phyloP scores from a whole-genome alignment of 768 basidiomycete genomes.

The Kwoniella bestiolae region DNA sequence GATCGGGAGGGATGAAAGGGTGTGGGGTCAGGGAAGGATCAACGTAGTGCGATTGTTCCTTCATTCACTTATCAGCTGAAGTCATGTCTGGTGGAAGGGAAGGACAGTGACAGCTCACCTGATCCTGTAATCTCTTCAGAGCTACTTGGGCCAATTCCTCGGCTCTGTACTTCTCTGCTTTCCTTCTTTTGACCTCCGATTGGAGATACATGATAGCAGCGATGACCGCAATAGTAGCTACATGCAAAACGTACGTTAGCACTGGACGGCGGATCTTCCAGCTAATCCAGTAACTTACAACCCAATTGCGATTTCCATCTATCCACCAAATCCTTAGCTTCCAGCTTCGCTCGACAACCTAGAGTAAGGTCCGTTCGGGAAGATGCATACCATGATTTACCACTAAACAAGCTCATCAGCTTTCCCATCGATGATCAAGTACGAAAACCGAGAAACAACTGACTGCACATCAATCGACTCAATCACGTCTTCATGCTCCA shows the following conservation, averaged over 20 bases:
- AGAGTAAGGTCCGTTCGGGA: slow-evolving; percentile 56
- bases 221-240: slow-evolving; percentile 38
- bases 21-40: slow-evolving; percentile 52
- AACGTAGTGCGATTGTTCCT: slow-evolving; percentile 54
- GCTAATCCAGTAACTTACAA: slow-evolving; percentile 36
- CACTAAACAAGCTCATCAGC: slow-evolving; percentile 43
- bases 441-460: slow-evolving; percentile 24
- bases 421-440: neutral
- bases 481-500: slow-evolving; percentile 57
- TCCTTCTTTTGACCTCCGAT: slow-evolving; percentile 31
- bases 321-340: slow-evolving; percentile 40
- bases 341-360: slow-evolving; percentile 55
- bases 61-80: neutral
- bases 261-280: neutral
- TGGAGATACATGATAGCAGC: slow-evolving; percentile 41
- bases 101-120: too few species aligned
- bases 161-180: slow-evolving; percentile 50
- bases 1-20: slow-evolving; percentile 53
- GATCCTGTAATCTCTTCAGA: slow-evolving; percentile 53
- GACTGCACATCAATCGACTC: slow-evolving; percentile 52
- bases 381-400: slow-evolving; percentile 56
- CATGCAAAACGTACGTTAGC: neutral
- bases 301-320: slow-evolving; percentile 54
- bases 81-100: neutral
- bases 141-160: slow-evolving; percentile 54